Evolutionary conservation across 1,284 basidiomycete species (phyloP).

Genomic region (Fomitopsis betulina): DNA sequence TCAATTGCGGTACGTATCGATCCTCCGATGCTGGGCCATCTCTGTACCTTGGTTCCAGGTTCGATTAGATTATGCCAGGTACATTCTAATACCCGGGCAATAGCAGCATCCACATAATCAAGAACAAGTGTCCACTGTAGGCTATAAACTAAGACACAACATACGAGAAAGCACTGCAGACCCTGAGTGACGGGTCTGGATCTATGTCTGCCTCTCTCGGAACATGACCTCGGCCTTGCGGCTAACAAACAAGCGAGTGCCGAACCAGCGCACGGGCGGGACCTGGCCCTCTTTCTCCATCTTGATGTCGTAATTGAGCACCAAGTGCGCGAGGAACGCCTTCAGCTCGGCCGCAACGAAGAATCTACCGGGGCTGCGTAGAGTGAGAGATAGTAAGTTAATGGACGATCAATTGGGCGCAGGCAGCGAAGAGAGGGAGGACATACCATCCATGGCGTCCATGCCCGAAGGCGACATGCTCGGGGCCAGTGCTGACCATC

Average conservation of each 20-base stretch:
- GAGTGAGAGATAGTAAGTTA: background rate
- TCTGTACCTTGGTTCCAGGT: no score
- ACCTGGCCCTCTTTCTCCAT: conserved; percentile 14
- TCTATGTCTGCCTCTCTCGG: conserved; percentile 12
- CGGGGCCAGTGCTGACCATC: conserved; percentile 18
- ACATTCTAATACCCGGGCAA: no score
- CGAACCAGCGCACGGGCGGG: conserved; percentile 12
- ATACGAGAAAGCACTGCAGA: background rate
- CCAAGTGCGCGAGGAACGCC: conserved; percentile 14
- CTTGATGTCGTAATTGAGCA: conserved; percentile 17
- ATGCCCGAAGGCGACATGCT: conserved; percentile 24
- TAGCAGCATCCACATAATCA: no score
- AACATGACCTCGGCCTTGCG: conserved; percentile 14
- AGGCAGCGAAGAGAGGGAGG: no score
- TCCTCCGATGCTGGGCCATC: no score
- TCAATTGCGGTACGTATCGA: no score
- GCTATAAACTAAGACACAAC: background rate
- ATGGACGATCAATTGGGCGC: background rate
- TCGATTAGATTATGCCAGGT: no score
- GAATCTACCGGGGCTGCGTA: conserved; percentile 15
- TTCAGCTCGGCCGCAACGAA: conserved; percentile 17
- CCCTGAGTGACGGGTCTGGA: no score
- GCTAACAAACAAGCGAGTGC: conserved; percentile 10
- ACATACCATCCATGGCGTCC: conserved; percentile 24
- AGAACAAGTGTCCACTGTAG: no score